Base-by-base conservation (phyloP, 2,329 filamentous ascomycete genomes). In the Nannizziopsis arthrosporioides region DNA sequence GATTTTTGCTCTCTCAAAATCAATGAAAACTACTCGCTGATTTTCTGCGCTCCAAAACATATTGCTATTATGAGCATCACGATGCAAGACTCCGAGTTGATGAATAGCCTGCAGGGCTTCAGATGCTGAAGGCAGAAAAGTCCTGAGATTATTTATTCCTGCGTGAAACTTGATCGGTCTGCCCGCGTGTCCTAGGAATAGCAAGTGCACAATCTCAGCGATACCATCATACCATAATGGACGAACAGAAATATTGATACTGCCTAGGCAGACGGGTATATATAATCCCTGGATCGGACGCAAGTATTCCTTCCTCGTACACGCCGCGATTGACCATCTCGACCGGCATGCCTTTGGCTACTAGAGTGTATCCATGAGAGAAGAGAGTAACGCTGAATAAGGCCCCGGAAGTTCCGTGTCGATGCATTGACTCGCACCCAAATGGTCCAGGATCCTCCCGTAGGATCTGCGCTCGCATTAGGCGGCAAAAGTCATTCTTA, bases 341-440 rank as follows among this genome's bases (percentile, higher is more conserved):
- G 12, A 12, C 3, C 2, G 45, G 38, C 2, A 49, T 49, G 8
- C 51, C 56, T 40, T 57, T 57, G 14, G 45, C 56, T 14, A 56
- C 50, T 8, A 58, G 35, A 2, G 49, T 57, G 42, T 58, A 60
- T 6, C 54, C 54, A n/a, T 56, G 38, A 45, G 43, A 49, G 11
- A 51, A 43, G n/a, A 56, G 53, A 15, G 39, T 51, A 43, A 60
- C 38, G 42, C 52, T 48, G 48, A 59, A 60, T 8, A 59, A 35
- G 18, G 51, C 53, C 11, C 55, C 56, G 34, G 47, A 43, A 41
- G 55, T 41, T 17, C 57, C 55, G 27, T 56, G 49, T 17, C 47
- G 42, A 17, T 52, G 41, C 36, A 59, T 39, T 18, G 54, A 53
- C 47, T 54, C 48, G 42, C 52, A 57, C 38, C 51, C 50, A 11